These are phyloP conservation scores for Kwoniella europaea DNA, from an alignment of 768 basidiomycete species.

Conservation along the genomic window DNA sequence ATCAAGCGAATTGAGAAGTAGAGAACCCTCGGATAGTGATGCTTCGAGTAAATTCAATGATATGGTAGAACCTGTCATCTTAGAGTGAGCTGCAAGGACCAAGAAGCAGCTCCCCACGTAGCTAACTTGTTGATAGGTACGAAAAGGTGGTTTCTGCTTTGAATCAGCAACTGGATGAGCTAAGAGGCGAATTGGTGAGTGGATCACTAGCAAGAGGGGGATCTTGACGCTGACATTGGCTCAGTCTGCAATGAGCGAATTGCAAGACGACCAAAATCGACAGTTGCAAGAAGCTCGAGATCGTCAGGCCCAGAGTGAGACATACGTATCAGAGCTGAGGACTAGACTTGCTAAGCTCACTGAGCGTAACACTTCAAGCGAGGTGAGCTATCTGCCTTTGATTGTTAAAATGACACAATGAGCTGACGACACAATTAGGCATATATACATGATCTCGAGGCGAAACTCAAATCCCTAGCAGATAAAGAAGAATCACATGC, in stretches of 20 bases:
- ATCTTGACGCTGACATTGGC: not conserved
- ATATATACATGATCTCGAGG: constrained; percentile 90
- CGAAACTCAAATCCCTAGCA: constrained; percentile 82
- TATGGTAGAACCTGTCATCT: constrained; percentile 86
- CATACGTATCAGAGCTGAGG: constrained; percentile 85
- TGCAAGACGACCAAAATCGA: constrained; percentile 89
- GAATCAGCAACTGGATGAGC: constrained; percentile 63
- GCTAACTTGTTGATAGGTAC: constrained; percentile 68
- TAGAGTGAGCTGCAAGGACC: constrained; percentile 19
- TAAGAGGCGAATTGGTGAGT: constrained; percentile 43
- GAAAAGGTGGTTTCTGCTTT: constrained; percentile 95
- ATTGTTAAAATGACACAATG: constrained; percentile 7
- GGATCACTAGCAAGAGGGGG: no score
- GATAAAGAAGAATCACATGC: constrained; percentile 77
- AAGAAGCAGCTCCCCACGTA: no score
- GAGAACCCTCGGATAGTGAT: constrained; percentile 41
- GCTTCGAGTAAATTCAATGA: constrained; percentile 57
- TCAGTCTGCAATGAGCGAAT: constrained; percentile 80
- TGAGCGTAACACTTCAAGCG: constrained; percentile 88
- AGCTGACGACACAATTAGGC: constrained; percentile 63
- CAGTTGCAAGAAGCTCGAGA: constrained; percentile 66
- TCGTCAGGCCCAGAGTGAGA: constrained; percentile 66
- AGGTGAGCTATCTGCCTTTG: constrained; percentile 64
- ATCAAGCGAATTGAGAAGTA: constrained; percentile 42
- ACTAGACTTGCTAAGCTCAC: constrained; percentile 76